Percentiles rank a stretch among this genome's conserved stretches.
phyloP scores from a whole-genome alignment of 306 rosid genomes.

The Gillenia trifoliata region DNA sequence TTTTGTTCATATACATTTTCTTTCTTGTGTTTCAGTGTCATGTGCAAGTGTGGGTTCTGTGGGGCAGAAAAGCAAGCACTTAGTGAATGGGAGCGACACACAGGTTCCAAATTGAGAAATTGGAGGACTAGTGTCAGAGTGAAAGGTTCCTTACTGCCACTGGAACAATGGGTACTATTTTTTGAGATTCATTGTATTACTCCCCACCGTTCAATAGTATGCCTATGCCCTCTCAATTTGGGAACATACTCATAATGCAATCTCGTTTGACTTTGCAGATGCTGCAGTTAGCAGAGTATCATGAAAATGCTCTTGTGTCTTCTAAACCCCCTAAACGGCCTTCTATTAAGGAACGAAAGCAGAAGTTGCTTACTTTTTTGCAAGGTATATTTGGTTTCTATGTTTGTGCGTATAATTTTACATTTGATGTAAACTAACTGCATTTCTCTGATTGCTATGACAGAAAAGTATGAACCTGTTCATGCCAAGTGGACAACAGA shows the following conservation, averaged over 20 bases:
- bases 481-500: constrained; percentile 98
- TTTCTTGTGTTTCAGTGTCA: constrained; percentile 61
- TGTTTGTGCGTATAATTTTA: not conserved
- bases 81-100: constrained; percentile 95
- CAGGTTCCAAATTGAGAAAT: constrained; percentile 88
- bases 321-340: constrained; percentile 72
- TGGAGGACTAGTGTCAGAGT: constrained; percentile 91
- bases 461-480: constrained; percentile 97
- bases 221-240: not conserved
- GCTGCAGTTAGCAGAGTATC: constrained; percentile 93
- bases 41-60: constrained; percentile 89
- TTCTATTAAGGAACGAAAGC: constrained; percentile 82
- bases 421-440: constrained; percentile 10
- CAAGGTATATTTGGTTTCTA: constrained; percentile 46
- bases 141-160: constrained; percentile 83
- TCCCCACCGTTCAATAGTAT: not conserved
- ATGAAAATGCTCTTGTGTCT: constrained; percentile 69
- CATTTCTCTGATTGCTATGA: constrained; percentile 21
- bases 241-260: constrained; percentile 14
- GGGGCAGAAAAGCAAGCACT: constrained; percentile 95
- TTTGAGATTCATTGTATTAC: not conserved
- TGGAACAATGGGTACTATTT: constrained; percentile 89
- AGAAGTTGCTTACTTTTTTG: constrained; percentile 82
- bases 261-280: constrained; percentile 56
- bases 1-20: constrained; percentile 10